Evolutionary conservation across 495 filamentous ascomycete species (phyloP).

Genomic region (Talaromyces wortmannii): DNA sequence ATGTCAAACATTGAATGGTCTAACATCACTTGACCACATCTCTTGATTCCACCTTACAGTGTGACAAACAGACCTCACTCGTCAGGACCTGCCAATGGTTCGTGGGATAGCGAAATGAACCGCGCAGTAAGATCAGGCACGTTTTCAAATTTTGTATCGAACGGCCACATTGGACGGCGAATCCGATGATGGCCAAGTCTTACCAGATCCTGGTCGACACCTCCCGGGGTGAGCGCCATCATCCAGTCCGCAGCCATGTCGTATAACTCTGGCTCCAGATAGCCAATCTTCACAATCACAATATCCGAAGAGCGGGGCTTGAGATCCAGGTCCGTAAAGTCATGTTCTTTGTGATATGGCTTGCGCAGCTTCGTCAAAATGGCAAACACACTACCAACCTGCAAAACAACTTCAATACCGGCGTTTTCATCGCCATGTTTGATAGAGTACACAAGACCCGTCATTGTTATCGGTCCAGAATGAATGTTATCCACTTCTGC

Average conservation of each 20-base stretch:
- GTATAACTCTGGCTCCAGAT: constrained; percentile 50
- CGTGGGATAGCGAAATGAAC: constrained; percentile 36
- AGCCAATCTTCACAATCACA: constrained; percentile 55
- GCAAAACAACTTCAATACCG: constrained; percentile 41
- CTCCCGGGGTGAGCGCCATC: constrained; percentile 46
- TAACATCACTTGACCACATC: too few species aligned
- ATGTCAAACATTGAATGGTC: too few species aligned
- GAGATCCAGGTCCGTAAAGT: constrained; percentile 45
- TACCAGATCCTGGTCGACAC: constrained; percentile 47
- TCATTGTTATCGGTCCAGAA: constrained; percentile 45
- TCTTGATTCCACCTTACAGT: too few species aligned
- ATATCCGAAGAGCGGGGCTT: constrained; percentile 39
- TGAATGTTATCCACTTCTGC: constrained; percentile 48
- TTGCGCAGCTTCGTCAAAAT: constrained; percentile 51
- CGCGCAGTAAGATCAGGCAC: constrained; percentile 30
- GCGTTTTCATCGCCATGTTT: constrained; percentile 45
- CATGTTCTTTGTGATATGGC: constrained; percentile 49
- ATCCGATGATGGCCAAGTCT: constrained; percentile 44
- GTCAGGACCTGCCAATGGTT: constrained; percentile 14
- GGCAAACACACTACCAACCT: constrained; percentile 45
- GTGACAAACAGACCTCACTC: background rate
- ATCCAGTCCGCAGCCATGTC: constrained; percentile 51
- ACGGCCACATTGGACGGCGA: constrained; percentile 49
- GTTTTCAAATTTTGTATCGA: constrained; percentile 30
- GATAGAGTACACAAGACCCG: constrained; percentile 45